phyloP scores from a whole-genome alignment of 441 rosid genomes.

The Melastoma candidum region DNA sequence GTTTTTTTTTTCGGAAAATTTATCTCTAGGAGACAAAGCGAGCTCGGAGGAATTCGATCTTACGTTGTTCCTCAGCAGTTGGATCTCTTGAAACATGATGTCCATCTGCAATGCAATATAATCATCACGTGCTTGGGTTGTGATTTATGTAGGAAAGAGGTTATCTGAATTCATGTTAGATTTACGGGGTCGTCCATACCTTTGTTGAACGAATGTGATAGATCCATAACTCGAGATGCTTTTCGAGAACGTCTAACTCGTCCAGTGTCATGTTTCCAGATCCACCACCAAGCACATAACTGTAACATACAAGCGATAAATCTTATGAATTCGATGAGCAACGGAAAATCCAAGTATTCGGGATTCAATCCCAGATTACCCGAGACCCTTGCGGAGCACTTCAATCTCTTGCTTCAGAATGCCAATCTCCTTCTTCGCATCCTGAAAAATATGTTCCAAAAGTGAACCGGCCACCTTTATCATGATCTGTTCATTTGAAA shows the following conservation, averaged over 20 bases:
- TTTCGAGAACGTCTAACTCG: slow-evolving; percentile 66
- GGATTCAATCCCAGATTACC: slow-evolving; percentile 26
- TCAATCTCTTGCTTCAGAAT: slow-evolving; percentile 75
- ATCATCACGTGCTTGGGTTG: neutral
- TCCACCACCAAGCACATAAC: slow-evolving; percentile 81
- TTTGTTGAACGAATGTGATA: slow-evolving; percentile 69
- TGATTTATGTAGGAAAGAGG: neutral
- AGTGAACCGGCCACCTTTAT: neutral
- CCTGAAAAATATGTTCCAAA: slow-evolving; percentile 21
- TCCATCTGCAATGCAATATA: slow-evolving; percentile 45
- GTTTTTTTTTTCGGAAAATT: no score
- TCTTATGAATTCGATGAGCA: no score
- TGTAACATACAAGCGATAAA: slow-evolving; percentile 7
- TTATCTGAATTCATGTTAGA: neutral
- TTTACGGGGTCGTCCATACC: slow-evolving; percentile 25
- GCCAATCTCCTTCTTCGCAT: slow-evolving; percentile 52
- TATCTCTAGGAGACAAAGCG: no score
- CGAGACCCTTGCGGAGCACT: slow-evolving; percentile 65
- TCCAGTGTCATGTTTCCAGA: slow-evolving; percentile 52
- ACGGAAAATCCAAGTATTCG: no score
- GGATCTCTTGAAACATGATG: slow-evolving; percentile 74
- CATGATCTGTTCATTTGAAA: no score
- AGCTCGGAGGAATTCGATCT: no score
- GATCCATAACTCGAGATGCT: slow-evolving; percentile 81
- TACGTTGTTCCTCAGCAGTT: slow-evolving; percentile 69